A percentile compares a stretch with the other conserved stretches of the same genome.
Conservation (phyloP, 441 rosid genomes). For the Aquilaria agallochum region DNA sequence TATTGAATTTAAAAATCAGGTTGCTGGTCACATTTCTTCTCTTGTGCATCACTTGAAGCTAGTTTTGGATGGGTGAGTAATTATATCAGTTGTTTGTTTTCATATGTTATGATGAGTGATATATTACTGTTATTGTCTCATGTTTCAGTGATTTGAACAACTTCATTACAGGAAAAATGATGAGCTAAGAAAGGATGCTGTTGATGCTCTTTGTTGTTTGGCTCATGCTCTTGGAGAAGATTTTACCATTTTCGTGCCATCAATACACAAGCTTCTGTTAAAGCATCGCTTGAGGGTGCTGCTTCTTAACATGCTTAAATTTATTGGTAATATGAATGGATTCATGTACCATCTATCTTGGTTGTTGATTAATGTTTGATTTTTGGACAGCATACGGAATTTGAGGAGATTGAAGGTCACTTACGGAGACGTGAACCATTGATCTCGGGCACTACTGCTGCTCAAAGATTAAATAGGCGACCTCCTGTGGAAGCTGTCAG, state of each 20-base stretch:
- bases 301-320: conserved; percentile 5
- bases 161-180: conserved; percentile 65
- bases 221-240: conserved; percentile 99
- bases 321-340: background rate
- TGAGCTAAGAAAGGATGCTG: conserved; percentile 94
- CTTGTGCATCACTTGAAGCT: conserved; percentile 99
- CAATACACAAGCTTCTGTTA: conserved; percentile 85
- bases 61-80: conserved; percentile 96
- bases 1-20: conserved; percentile 38
- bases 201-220: conserved; percentile 97
- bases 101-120: background rate
- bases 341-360: conserved; percentile 3
- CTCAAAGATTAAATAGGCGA: conserved; percentile 75
- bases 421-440: conserved; percentile 83
- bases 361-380: conserved; percentile 13
- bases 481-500: conserved; percentile 86
- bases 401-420: conserved; percentile 92
- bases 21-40: conserved; percentile 92
- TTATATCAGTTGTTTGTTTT: conserved; percentile 3
- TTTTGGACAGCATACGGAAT: conserved; percentile 86
- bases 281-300: conserved; percentile 75
- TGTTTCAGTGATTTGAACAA: background rate
- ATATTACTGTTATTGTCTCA: background rate
- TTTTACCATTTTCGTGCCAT: conserved; percentile 91
- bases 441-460: conserved; percentile 75